Percentiles rank a stretch among this genome's conserved stretches.
Evolutionary conservation across 257 asterid genomes (phyloP).

Genomic region (Leptodermis oblonga): DNA sequence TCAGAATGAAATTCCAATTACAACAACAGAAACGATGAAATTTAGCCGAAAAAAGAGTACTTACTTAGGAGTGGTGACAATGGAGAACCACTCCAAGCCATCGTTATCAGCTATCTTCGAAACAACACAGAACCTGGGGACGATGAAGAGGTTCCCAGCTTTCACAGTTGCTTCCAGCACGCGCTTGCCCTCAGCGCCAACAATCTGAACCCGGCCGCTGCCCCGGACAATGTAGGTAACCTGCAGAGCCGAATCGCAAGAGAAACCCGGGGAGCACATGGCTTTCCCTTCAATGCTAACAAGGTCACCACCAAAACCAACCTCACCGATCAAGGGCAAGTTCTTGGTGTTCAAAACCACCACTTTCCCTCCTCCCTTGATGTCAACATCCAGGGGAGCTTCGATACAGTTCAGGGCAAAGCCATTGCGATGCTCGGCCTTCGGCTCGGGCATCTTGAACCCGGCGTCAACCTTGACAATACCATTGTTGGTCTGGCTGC

Average conservation of each 20-base stretch:
- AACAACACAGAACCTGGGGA: constrained; percentile 78
- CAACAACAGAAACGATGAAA: not conserved
- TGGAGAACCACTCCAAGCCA: constrained; percentile 94
- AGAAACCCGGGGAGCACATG: constrained; percentile 92
- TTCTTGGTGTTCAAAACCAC: constrained; percentile 85
- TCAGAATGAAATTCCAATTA: not conserved
- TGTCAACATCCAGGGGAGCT: constrained; percentile 70
- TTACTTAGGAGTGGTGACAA: constrained; percentile 81
- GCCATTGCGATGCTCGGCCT: constrained; percentile 46
- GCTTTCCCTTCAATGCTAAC: constrained; percentile 70
- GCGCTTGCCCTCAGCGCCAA: constrained; percentile 73
- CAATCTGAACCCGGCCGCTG: constrained; percentile 79
- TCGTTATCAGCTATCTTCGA: constrained; percentile 74
- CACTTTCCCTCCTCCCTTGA: constrained; percentile 61
- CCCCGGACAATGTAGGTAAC: constrained; percentile 84
- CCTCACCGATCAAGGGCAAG: constrained; percentile 79
- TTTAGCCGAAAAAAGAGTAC: constrained; percentile 8
- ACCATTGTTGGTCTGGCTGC: constrained; percentile 40
- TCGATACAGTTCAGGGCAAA: constrained; percentile 62
- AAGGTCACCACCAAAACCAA: constrained; percentile 79
- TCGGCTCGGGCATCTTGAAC: constrained; percentile 59
- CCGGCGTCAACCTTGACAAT: constrained; percentile 50
- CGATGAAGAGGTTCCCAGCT: constrained; percentile 66
- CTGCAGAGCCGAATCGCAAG: constrained; percentile 85
- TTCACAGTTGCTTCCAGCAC: constrained; percentile 52